These are phyloP conservation scores for Candida ovalis DNA, from an alignment of 805 yeast genomes.

Conservation along the genomic window DNA sequence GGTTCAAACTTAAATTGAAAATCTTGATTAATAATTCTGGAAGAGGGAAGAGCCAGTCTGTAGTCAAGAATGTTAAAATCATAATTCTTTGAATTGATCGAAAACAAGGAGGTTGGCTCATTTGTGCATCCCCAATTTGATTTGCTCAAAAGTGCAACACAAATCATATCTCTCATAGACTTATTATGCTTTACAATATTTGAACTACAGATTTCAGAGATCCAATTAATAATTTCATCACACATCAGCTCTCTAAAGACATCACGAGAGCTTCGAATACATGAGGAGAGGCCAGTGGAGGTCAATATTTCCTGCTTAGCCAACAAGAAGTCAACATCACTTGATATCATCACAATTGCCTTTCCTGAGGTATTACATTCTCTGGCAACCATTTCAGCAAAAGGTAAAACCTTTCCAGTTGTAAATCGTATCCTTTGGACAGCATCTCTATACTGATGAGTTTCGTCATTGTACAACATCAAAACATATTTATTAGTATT, in stretches of 20 bases:
- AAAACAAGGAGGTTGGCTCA: slow-evolving; percentile 12
- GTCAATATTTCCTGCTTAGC: slow-evolving; percentile 54
- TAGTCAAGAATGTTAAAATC: slow-evolving; percentile 30
- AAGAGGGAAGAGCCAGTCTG: slow-evolving; percentile 26
- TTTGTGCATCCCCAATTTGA: slow-evolving; percentile 53
- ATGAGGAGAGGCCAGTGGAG: slow-evolving; percentile 60
- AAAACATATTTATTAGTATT: slow-evolving; percentile 51
- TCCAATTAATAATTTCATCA: slow-evolving; percentile 65
- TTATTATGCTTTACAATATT: slow-evolving; percentile 48
- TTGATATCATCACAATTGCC: slow-evolving; percentile 61
- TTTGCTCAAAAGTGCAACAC: slow-evolving; percentile 53
- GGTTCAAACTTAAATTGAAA: slow-evolving; percentile 26
- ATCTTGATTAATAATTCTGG: slow-evolving; percentile 12
- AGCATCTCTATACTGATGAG: slow-evolving; percentile 72
- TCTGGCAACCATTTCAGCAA: slow-evolving; percentile 69
- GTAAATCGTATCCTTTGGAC: slow-evolving; percentile 59
- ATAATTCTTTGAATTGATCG: slow-evolving; percentile 24
- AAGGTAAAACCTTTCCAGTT: slow-evolving; percentile 58
- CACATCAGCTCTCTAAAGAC: slow-evolving; percentile 78
- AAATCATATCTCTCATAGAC: slow-evolving; percentile 45
- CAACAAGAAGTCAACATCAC: slow-evolving; percentile 44
- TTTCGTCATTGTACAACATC: slow-evolving; percentile 73
- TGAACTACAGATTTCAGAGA: slow-evolving; percentile 53
- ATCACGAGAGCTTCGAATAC: slow-evolving; percentile 66
- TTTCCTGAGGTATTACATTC: slow-evolving; percentile 62